Conservation (phyloP, 352 stramenopile genomes). For the Phytophthora litchii region DNA sequence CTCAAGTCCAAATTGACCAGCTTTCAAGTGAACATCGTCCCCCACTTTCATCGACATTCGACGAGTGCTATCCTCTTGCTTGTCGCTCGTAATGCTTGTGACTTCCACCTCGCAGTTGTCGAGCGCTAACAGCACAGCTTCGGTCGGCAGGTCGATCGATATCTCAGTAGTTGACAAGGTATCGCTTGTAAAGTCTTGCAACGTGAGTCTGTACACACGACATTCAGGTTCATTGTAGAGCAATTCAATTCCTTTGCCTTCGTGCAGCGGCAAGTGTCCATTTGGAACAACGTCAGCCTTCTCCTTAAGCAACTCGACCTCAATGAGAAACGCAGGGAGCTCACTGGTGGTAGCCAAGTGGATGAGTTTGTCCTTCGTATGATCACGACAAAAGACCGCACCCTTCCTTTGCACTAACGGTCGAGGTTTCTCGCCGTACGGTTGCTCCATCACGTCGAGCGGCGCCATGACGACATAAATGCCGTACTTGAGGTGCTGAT, state of each 20-base stretch:
- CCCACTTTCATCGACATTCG: constrained; percentile 26
- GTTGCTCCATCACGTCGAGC: constrained; percentile 40
- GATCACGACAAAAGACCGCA: constrained; percentile 56
- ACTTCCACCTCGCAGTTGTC: constrained; percentile 35
- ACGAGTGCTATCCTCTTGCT: not conserved
- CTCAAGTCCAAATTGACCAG: constrained; percentile 15
- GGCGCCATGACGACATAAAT: constrained; percentile 52
- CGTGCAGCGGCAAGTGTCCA: constrained; percentile 31
- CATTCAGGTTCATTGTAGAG: constrained; percentile 48
- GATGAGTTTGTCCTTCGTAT: constrained; percentile 50
- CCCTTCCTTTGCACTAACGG: constrained; percentile 40
- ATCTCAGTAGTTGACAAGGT: constrained; percentile 21
- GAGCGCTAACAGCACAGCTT: constrained; percentile 43
- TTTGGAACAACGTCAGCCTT: constrained; percentile 31
- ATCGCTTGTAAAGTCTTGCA: constrained; percentile 18
- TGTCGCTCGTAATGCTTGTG: constrained; percentile 4
- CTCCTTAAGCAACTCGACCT: constrained; percentile 58
- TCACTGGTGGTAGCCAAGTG: constrained; percentile 43
- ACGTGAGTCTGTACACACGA: constrained; percentile 50
- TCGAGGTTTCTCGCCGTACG: constrained; percentile 20
- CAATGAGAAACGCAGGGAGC: constrained; percentile 49
- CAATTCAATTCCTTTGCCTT: constrained; percentile 24
- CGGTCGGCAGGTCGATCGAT: constrained; percentile 35
- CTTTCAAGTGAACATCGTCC: constrained; percentile 31
- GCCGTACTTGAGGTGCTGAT: constrained; percentile 55